Base-by-base conservation (phyloP, 2,329 filamentous ascomycete genomes). In the Monilinia fructigena region DNA sequence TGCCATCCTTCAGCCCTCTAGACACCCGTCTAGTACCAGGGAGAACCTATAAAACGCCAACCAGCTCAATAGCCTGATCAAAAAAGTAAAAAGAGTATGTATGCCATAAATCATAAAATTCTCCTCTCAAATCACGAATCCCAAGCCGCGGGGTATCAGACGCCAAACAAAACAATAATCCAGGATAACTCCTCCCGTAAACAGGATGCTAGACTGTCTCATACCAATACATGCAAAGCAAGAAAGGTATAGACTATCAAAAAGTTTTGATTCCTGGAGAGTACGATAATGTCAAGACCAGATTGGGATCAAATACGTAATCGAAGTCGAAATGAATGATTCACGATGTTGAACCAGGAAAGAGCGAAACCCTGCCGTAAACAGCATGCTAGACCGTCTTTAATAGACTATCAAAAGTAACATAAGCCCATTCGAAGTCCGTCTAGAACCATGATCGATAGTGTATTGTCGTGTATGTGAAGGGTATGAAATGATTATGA, bases 401-500 rank as follows among this genome's bases (percentile, higher is more conserved):
- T 11, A 67, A 69, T 58, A 75, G 74, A 75, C 74, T 75, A 76
- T 76, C 75, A 76, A 76, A 76, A 70, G 71, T 75, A 71, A 68
- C 74, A 71, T 73, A 68, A 72, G 70, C 69, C 63, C 53, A 68
- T 38, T 68, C 67, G 18, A 67, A 67, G 59, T 67, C 69, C 63
- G 35, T 58, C 69, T 69, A 71, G 66, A 67, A 69, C 61, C 63
- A 58, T 60, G 31, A 70, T 70, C 72, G 72, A 72, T 66, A 66
- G 58, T 68, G 59, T 47, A 67, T 62, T 42, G 67, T 58, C 65
- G 66, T n/a, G 59, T 61, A 62, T 86, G 71, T 86, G 79, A 66
- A 83, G 74, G 86, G 86, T 50, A 62, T 67, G 79, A 80, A 88
- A 83, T 86, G 82, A 47, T 12, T 20, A 60, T 60, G 56, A 23